Conservation (phyloP, 2,329 filamentous ascomycete genomes). For the Akanthomyces muscarius region DNA sequence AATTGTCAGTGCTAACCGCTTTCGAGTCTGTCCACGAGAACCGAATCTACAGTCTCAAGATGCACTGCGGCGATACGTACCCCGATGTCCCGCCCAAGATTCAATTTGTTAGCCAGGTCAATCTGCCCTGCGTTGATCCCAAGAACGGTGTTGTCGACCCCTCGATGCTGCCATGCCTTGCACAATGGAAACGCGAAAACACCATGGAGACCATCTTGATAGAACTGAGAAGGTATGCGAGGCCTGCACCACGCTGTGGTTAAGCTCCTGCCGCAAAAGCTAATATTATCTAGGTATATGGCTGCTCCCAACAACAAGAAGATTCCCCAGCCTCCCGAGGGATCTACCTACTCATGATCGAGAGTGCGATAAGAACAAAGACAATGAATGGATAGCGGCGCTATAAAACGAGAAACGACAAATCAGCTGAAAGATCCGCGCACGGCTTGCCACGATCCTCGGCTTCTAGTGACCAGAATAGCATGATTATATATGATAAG, state of each 20-base stretch:
- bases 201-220: slow-evolving; percentile 94
- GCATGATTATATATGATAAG: neutral
- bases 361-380: neutral
- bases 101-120: slow-evolving; percentile 90
- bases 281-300: slow-evolving; percentile 67
- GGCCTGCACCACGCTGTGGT: neutral
- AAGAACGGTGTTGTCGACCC: slow-evolving; percentile 81
- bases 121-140: slow-evolving; percentile 88
- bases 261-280: neutral
- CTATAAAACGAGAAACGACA: neutral
- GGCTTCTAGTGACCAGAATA: neutral
- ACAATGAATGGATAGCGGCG: neutral
- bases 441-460: neutral
- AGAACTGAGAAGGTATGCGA: slow-evolving; percentile 68
- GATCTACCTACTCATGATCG: slow-evolving; percentile 48
- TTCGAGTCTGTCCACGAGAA: slow-evolving; percentile 90
- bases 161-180: slow-evolving; percentile 75
- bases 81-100: slow-evolving; percentile 86
- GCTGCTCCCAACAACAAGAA: slow-evolving; percentile 89
- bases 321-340: slow-evolving; percentile 87
- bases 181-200: slow-evolving; percentile 86
- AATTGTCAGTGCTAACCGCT: slow-evolving; percentile 1
- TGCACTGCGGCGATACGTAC: slow-evolving; percentile 88
- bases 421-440: neutral
- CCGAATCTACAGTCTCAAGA: slow-evolving; percentile 96